Base-by-base conservation (phyloP, 306 rosid species). In the Lathyrus sativus region DNA sequence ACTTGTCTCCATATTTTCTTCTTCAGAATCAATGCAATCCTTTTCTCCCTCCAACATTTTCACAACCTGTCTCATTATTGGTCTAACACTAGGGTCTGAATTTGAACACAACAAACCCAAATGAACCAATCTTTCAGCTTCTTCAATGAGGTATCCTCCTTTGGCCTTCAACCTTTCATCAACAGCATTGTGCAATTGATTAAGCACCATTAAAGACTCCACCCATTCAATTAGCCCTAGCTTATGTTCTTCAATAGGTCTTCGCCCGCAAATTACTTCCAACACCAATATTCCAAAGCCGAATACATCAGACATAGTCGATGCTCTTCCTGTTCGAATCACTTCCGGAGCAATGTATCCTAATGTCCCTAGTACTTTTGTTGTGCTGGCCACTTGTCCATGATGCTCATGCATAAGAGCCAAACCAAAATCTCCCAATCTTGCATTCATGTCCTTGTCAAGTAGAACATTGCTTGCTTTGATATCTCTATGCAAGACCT, bases 331-430 rank as follows among this genome's bases (percentile, higher is more conserved):
- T 0, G 79, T 79, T 63, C 51, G 31, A 48, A 89, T 70, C 54
- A 89, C 87, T 62, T 89, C 81, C 0, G 90, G 96, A 1, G 89
- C 91, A 70, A 89, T 68, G 70, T 85, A 89, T 41, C 92, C 91
- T 9, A 82, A 43, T 0, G 90, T 89, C 39, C 92, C 96, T 51
- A 87, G 48, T 5, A 89, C 86, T 72, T 33, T 68, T n/a, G 87
- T 84, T 46, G 85, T 86, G 57, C 50, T 74, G 2, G 78, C 80
- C 10, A 72, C 68, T 59, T 67, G 76, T 29, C 78, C 87, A 12
- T 81, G 76, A 58, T 79, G 79, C 49, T 75, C 78, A 61, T 83
- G 87, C 80, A 87, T 81, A 2, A 70, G 75, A 11, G 90, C 96
- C 68, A 86, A 74, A 45, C 89, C 86, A 6, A 87, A 89, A 70